Percentiles rank a stretch among this genome's conserved stretches.
These are phyloP conservation scores for Atkinsonella hypoxylon DNA, from an alignment of 2,329 filamentous ascomycete genomes.

Conservation along the genomic window DNA sequence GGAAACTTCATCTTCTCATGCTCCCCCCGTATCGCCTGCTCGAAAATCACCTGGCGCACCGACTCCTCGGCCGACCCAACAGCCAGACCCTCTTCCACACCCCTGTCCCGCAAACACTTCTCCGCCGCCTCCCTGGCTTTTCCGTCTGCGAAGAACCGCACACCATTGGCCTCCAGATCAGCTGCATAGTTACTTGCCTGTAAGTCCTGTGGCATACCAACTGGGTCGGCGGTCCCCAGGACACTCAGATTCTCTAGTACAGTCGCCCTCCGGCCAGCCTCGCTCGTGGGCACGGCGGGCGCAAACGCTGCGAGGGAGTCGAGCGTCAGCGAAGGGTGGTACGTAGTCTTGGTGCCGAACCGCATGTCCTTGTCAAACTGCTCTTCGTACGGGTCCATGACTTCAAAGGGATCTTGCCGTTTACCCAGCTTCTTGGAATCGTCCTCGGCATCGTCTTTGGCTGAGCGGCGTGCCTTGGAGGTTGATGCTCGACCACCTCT, in stretches of 20 bases:
- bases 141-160: constrained; percentile 21
- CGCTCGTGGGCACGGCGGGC: constrained; percentile 17
- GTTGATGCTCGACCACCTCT: constrained; percentile 7
- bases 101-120: constrained; percentile 16
- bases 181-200: constrained; percentile 19
- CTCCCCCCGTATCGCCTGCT: constrained; percentile 23
- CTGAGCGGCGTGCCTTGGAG: constrained; percentile 11
- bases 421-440: constrained; percentile 10
- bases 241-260: constrained; percentile 25
- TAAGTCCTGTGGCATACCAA: constrained; percentile 19
- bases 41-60: constrained; percentile 20
- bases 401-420: constrained; percentile 13
- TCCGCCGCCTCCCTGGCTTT: constrained; percentile 19
- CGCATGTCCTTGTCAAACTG: constrained; percentile 24
- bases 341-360: constrained; percentile 20
- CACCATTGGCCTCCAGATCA: constrained; percentile 17
- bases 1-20: constrained; percentile 24
- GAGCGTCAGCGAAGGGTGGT: constrained; percentile 22
- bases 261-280: constrained; percentile 18
- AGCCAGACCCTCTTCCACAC: constrained; percentile 13
- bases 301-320: constrained; percentile 19
- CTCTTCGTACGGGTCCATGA: constrained; percentile 21
- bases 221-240: constrained; percentile 23
- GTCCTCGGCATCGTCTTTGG: constrained; percentile 16
- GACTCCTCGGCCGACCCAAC: constrained; percentile 20